Evolutionary conservation across 371 early-diverging fungal genomes (phyloP).

Genomic region (Mortierella sp.): DNA sequence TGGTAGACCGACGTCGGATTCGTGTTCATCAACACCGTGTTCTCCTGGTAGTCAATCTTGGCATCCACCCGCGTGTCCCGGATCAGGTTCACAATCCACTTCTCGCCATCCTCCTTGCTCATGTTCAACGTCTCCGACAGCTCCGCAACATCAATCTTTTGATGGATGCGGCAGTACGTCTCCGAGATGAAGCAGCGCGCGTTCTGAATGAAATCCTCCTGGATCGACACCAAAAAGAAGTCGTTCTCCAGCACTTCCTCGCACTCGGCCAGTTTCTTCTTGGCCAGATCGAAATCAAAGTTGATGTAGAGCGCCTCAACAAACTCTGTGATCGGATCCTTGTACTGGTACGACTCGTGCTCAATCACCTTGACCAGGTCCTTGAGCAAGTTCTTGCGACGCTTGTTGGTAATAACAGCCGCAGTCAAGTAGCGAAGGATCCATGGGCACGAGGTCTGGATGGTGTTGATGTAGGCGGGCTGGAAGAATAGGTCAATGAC

Average conservation of each 20-base stretch:
- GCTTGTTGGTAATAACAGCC: constrained; percentile 92
- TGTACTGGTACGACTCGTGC: constrained; percentile 86
- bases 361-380: constrained; percentile 92
- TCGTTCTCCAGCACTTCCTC: constrained; percentile 88
- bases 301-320: constrained; percentile 88
- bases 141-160: constrained; percentile 90
- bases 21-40: constrained; percentile 94
- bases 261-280: constrained; percentile 88
- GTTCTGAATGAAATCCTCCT: constrained; percentile 92
- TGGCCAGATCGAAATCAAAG: constrained; percentile 95
- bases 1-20: constrained; percentile 89
- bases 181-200: constrained; percentile 95
- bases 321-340: constrained; percentile 93
- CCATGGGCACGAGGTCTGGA: constrained; percentile 96
- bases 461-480: constrained; percentile 94
- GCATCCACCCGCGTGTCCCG: constrained; percentile 95
- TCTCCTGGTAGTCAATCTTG: constrained; percentile 94
- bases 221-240: constrained; percentile 88
- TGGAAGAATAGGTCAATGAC: constrained; percentile 93
- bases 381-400: constrained; percentile 88
- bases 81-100: constrained; percentile 97
- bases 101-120: constrained; percentile 92
- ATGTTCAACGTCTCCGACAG: constrained; percentile 88
- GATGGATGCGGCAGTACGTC: constrained; percentile 95
- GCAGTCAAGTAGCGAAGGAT: constrained; percentile 93